These are phyloP conservation scores for Trichoderma breve DNA, from an alignment of 2,329 filamentous ascomycete species.

Conservation along the genomic window DNA sequence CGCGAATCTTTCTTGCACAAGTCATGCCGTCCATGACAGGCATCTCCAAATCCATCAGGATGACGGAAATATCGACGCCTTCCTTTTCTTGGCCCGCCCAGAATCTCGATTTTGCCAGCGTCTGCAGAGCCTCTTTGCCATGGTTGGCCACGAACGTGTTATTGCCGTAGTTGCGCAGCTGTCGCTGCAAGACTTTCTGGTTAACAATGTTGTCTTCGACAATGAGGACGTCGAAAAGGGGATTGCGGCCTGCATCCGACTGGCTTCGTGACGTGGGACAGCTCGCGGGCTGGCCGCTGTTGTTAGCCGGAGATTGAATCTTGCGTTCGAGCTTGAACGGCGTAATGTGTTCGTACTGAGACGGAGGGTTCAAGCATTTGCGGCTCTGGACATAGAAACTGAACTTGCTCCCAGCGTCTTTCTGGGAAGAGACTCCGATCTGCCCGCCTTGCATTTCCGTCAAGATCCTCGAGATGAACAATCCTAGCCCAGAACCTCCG, in stretches of 20 bases:
- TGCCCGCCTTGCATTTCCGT: slow-evolving; percentile 76
- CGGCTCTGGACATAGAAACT: slow-evolving; percentile 73
- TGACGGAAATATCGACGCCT: slow-evolving; percentile 59
- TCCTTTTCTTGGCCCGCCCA: slow-evolving; percentile 50
- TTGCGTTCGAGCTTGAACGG: slow-evolving; percentile 38
- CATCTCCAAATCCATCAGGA: slow-evolving; percentile 83
- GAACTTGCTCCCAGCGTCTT: slow-evolving; percentile 70
- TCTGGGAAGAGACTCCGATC: slow-evolving; percentile 67
- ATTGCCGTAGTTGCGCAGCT: slow-evolving; percentile 60
- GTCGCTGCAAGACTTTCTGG: slow-evolving; percentile 61
- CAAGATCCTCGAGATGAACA: slow-evolving; percentile 75
- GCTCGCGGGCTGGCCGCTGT: slow-evolving; percentile 24
- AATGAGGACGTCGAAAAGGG: slow-evolving; percentile 57
- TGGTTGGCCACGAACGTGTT: slow-evolving; percentile 63
- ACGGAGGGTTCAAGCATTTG: slow-evolving; percentile 46
- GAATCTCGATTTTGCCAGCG: slow-evolving; percentile 54
- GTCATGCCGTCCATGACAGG: slow-evolving; percentile 79
- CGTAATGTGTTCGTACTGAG: slow-evolving; percentile 38
- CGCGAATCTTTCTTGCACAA: slow-evolving; percentile 66
- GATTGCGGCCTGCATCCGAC: slow-evolving; percentile 24
- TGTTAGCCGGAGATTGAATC: slow-evolving; percentile 24
- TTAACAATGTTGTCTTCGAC: slow-evolving; percentile 69
- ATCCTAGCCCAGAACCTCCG: slow-evolving; percentile 65
- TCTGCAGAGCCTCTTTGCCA: slow-evolving; percentile 60
- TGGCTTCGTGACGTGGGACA: slow-evolving; percentile 20